A percentile compares a stretch with the other conserved stretches of the same genome.
phyloP scores from a whole-genome alignment of 495 filamentous ascomycete species.

The Penicillium ochrochloron region DNA sequence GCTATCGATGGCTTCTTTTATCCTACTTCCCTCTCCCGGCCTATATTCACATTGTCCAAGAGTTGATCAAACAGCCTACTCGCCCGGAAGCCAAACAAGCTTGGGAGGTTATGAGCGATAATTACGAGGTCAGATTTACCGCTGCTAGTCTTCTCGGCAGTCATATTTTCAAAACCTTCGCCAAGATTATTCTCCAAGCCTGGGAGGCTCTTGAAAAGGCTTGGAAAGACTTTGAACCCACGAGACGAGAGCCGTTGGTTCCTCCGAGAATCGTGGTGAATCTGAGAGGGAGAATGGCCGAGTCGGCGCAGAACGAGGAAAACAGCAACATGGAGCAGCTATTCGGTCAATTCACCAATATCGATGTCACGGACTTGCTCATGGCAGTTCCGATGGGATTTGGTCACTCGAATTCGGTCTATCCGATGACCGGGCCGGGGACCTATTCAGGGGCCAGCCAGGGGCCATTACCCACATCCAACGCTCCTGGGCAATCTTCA shows the following conservation, averaged over 20 bases:
- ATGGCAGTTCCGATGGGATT: slow-evolving; percentile 7
- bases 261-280: slow-evolving; percentile 47
- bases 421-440: neutral
- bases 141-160: slow-evolving; percentile 18
- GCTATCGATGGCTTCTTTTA: slow-evolving; percentile 50
- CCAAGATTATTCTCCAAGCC: slow-evolving; percentile 48
- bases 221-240: slow-evolving; percentile 17
- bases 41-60: slow-evolving; percentile 55
- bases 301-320: slow-evolving; percentile 27
- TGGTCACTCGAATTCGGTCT: neutral
- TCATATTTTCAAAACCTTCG: slow-evolving; percentile 49
- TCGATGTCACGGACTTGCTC: neutral
- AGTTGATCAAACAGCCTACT: slow-evolving; percentile 46
- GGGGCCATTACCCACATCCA: neutral
- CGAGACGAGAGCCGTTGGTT: slow-evolving; percentile 18
- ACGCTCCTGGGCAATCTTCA: neutral
- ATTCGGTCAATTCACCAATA: neutral
- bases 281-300: slow-evolving; percentile 29
- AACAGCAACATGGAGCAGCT: slow-evolving; percentile 1
- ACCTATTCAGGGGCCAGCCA: neutral
- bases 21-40: slow-evolving; percentile 58
- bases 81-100: slow-evolving; percentile 34
- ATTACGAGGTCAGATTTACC: slow-evolving; percentile 48
- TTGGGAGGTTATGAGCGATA: slow-evolving; percentile 57
- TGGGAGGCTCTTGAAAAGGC: slow-evolving; percentile 46